Conservation (phyloP, 2,329 filamentous ascomycete genomes). For the Fusarium stilboides region DNA sequence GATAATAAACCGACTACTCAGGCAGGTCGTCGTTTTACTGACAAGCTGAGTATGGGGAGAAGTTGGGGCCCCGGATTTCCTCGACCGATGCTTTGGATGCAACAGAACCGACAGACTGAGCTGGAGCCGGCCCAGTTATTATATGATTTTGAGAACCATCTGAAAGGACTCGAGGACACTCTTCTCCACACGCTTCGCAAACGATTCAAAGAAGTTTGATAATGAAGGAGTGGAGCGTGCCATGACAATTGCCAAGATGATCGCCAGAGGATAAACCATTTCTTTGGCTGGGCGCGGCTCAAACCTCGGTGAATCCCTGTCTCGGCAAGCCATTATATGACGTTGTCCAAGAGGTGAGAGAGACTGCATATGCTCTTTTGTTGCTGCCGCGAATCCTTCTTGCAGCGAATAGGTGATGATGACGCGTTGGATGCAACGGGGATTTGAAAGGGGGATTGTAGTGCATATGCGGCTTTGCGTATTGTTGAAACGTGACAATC, state of each 20-base stretch:
- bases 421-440: constrained; percentile 15
- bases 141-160: constrained; percentile 15
- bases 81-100: background rate
- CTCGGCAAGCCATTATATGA: constrained; percentile 36
- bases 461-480: background rate
- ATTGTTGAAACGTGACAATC: background rate
- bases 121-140: constrained; percentile 22
- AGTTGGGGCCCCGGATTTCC: constrained; percentile 30
- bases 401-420: constrained; percentile 1
- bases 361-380: background rate
- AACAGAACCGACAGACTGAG: background rate
- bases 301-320: constrained; percentile 36
- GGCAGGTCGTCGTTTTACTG: background rate
- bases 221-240: constrained; percentile 32
- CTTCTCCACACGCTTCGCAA: background rate
- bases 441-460: background rate
- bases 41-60: constrained; percentile 14
- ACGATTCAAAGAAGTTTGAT: background rate
- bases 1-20: background rate
- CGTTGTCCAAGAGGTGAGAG: constrained; percentile 35
- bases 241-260: constrained; percentile 41
- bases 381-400: constrained; percentile 16
- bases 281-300: constrained; percentile 32
- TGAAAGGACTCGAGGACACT: background rate
- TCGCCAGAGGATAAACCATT: constrained; percentile 17